Base-by-base conservation (phyloP, 148 eudicot species). In the Persicaria maculosa region DNA sequence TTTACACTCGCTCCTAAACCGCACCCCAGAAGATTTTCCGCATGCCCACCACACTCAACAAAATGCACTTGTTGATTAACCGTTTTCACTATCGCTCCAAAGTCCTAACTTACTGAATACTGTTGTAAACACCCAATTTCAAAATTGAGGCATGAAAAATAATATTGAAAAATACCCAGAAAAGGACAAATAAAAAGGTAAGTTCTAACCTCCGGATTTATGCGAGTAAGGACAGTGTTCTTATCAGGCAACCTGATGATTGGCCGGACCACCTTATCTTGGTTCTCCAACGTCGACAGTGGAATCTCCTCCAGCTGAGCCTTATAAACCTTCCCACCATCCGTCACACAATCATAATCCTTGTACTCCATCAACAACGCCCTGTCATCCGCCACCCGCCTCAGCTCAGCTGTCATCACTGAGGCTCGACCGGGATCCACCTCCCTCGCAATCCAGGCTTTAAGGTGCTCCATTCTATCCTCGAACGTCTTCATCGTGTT, bases 401-500 rank as follows among this genome's bases (percentile, higher is more conserved):
- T 90, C 79, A 95, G 74, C 87, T 92, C 97, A 17, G 94, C 88
- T 0, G 86, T 59, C 97, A 95, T 95, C 22, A 91, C 97, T 0
- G 89, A 84, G 9, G 73, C 77, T 48, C 97, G 77, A 47, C 87
- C 71, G 14, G 86, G 83, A 73, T 95, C 99, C n/a, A 73, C 67
- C 73, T 95, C 99, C 45, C 88, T 81, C 17, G 80, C 77, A 75
- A 95, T 86, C 92, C 92, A 88, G 61, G 76, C 62, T 73, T 83
- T 79, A 68, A 95, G 69, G 16, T 80, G 73, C 72, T 92, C 99
- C 67, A 92, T 95, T 54, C 89, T 83, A 76, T 95, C 97, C 77
- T 90, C 96, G 74, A 95, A 95, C 1, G 99, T 90, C 84, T 85
- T 92, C 92, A 92, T 83, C 7, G 99, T 87, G 77, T 95, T 95